These are phyloP conservation scores for Massarina eburnea DNA, from an alignment of 2,329 filamentous ascomycete species.

Conservation along the genomic window DNA sequence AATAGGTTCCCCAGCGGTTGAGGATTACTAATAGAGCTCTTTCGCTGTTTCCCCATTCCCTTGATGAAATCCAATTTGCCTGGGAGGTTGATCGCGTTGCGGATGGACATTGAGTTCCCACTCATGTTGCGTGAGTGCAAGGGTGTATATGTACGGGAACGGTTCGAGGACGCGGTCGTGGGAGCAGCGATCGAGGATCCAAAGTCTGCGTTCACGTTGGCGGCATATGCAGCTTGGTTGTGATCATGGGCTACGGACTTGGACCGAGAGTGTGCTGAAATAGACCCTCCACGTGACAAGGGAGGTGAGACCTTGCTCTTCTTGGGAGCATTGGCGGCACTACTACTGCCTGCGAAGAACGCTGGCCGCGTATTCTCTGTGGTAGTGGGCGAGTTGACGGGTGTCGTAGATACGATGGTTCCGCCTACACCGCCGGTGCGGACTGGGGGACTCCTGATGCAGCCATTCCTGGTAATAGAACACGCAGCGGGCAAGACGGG, in stretches of 20 bases:
- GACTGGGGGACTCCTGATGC: conserved; percentile 14
- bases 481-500: conserved; percentile 18
- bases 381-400: conserved; percentile 1
- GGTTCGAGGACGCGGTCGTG: conserved; percentile 5
- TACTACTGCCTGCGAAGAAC: neutral
- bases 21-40: conserved; percentile 26
- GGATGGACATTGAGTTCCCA: conserved; percentile 19
- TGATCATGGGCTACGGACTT: neutral
- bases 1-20: conserved; percentile 24
- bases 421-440: conserved; percentile 31
- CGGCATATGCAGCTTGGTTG: neutral
- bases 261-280: neutral
- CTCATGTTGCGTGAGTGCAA: conserved; percentile 27
- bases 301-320: no score
- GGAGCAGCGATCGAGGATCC: conserved; percentile 1
- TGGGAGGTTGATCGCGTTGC: conserved; percentile 25
- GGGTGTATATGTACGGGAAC: conserved; percentile 9
- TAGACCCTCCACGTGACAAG: neutral
- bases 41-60: conserved; percentile 21
- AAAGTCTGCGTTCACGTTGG: neutral
- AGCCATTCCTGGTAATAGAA: conserved; percentile 25
- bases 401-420: conserved; percentile 33
- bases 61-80: conserved; percentile 18
- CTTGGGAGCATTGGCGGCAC: neutral
- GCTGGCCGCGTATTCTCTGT: neutral